These are phyloP conservation scores for Globisporangium carolinianum DNA, from an alignment of 352 stramenopile genomes.

Conservation along the genomic window DNA sequence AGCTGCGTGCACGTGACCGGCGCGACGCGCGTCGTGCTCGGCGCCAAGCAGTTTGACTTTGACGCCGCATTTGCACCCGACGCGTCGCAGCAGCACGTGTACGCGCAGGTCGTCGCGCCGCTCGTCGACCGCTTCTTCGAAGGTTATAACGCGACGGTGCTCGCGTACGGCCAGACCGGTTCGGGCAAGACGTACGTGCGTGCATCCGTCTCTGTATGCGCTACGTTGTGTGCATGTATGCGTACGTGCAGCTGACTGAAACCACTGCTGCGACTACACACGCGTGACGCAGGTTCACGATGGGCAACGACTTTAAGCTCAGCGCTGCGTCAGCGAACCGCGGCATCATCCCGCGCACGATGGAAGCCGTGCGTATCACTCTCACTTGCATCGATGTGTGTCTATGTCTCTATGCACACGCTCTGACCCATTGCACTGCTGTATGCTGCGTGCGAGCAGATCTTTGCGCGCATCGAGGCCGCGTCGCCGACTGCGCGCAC, in stretches of 20 bases:
- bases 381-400: not conserved
- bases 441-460: constrained; percentile 15
- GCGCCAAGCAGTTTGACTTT: constrained; percentile 59
- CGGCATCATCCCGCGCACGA: constrained; percentile 80
- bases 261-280: too few species aligned
- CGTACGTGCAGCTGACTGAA: constrained; percentile 2
- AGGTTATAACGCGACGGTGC: constrained; percentile 93
- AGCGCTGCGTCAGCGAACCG: constrained; percentile 20
- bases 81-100: constrained; percentile 31
- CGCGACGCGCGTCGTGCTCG: constrained; percentile 19
- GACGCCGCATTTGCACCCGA: constrained; percentile 62
- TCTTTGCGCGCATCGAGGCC: constrained; percentile 36
- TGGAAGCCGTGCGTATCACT: constrained; percentile 40
- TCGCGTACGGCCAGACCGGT: constrained; percentile 93
- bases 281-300: constrained; percentile 84
- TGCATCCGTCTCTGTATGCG: too few species aligned
- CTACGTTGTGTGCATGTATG: not conserved
- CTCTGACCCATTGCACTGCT: not conserved
- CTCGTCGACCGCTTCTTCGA: constrained; percentile 87
- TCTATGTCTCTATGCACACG: not conserved
- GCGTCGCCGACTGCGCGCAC: constrained; percentile 25
- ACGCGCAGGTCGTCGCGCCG: constrained; percentile 38
- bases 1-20: constrained; percentile 20
- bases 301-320: constrained; percentile 83
- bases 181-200: constrained; percentile 67